Evolutionary conservation across 371 early-diverging fungal species (phyloP), one percentile per base, ranked within the genome.

Genomic region (Syncephalis fuscata): DNA sequence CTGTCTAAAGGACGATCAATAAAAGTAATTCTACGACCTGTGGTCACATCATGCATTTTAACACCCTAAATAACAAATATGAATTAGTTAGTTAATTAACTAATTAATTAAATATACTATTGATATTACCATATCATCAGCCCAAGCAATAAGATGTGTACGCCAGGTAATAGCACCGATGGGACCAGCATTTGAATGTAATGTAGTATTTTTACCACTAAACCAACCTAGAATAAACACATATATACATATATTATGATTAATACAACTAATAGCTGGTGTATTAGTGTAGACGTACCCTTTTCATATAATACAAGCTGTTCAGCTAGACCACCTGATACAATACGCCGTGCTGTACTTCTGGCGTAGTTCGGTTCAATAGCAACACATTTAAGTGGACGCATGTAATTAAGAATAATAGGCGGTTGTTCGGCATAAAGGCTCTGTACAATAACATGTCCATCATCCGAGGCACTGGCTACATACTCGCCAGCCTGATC

Each of bases 391-490:
- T 88, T 86, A 21, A 95, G 70, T 0, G 96, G 94, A 46, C 96
- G 74, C 48, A 76, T 74, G 56, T 82, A 87, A 46, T 84, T 78
- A 61, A 73, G 80, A 11, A 32, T 32, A 32, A 32, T 32, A 4
- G 32, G 32, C 11, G 32, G 11, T 32, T 32, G 32, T 32, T 32
- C 32, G 11, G 32, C 32, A 11, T 32, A 32, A 7, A 32, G 11
- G 32, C 32, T 32, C 11, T 32, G 32, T 32, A 32, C 11, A 7
- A 32, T 11, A 7, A 32, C 32, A 7, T 11, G 32, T 32, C 96
- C 96, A 64, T 96, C 97, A 52, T 89, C 89, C 15, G 88, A 82
- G 1, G 89, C 86, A 58, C 82, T 85, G 3, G 88, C 93, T 22
- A 96, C 73, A 57, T 64, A 92, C 58, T 95, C 95, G 39, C 75